phyloP scores from a whole-genome alignment of 2,329 filamentous ascomycete species.

The Penicillium aurantiogriseum region DNA sequence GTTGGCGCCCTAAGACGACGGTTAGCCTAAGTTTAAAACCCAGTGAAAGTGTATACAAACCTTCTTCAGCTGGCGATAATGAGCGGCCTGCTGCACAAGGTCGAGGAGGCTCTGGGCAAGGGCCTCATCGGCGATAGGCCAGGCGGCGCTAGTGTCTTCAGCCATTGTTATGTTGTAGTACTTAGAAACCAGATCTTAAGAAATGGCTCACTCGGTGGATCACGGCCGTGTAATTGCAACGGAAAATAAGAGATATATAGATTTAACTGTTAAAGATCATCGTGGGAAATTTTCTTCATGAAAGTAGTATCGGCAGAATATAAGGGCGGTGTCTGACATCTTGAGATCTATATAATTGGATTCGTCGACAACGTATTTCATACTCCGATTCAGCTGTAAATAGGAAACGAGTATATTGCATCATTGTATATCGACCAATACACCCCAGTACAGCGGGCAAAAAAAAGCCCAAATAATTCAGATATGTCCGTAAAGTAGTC shows the following conservation, averaged over 20 bases:
- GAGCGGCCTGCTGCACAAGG: slow-evolving; percentile 68
- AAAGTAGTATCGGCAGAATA: no score
- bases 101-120: slow-evolving; percentile 81
- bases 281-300: neutral
- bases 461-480: no score
- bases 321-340: no score
- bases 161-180: slow-evolving; percentile 28
- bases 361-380: no score
- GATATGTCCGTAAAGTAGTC: no score
- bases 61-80: slow-evolving; percentile 55
- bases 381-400: no score
- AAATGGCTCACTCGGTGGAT: neutral
- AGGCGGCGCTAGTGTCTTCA: slow-evolving; percentile 49
- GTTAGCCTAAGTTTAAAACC: neutral
- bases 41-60: neutral
- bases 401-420: no score
- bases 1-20: neutral
- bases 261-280: neutral
- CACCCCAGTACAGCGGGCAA: no score
- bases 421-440: no score
- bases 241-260: neutral
- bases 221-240: neutral
- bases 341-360: no score
- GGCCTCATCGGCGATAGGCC: slow-evolving; percentile 70
- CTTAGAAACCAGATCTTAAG: neutral